Evolutionary conservation across 768 basidiomycete genomes (phyloP).

Genomic region (Hygrophoropsis aurantiaca): DNA sequence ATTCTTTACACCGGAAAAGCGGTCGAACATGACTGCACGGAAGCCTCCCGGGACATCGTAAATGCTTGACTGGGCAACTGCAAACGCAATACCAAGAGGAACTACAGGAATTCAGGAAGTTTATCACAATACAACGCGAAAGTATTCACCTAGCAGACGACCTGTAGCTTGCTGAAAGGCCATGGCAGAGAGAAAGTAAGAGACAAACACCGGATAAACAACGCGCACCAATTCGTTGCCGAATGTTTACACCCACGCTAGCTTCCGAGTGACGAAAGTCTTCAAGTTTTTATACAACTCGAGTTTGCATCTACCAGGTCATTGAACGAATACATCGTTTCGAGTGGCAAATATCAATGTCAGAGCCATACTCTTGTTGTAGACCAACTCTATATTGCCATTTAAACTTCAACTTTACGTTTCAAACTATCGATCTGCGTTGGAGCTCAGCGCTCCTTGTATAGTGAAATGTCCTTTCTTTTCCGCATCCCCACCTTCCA

Average conservation of each 20-base stretch:
- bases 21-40: slow-evolving; percentile 96
- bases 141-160: slow-evolving; percentile 47
- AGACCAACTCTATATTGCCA: too few species aligned
- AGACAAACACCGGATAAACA: slow-evolving; percentile 28
- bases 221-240: neutral
- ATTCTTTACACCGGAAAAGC: slow-evolving; percentile 89
- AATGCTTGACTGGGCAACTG: slow-evolving; percentile 48
- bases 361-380: too few species aligned
- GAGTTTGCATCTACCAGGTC: too few species aligned
- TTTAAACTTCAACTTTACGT: too few species aligned
- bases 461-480: slow-evolving; percentile 48
- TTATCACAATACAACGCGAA: too few species aligned
- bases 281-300: too few species aligned
- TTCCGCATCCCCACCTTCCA: slow-evolving; percentile 60
- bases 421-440: too few species aligned
- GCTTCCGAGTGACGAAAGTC: too few species aligned
- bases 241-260: neutral
- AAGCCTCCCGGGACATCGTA: slow-evolving; percentile 88
- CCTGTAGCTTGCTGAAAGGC: slow-evolving; percentile 48
- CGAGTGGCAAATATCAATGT: too few species aligned
- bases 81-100: slow-evolving; percentile 42
- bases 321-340: too few species aligned
- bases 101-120: slow-evolving; percentile 20
- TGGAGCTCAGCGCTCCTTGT: too few species aligned
- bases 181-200: slow-evolving; percentile 34